Evolutionary conservation across 257 asterid genomes (phyloP), one percentile per base, ranked within the genome.

Genomic region (Linaria vulgaris): DNA sequence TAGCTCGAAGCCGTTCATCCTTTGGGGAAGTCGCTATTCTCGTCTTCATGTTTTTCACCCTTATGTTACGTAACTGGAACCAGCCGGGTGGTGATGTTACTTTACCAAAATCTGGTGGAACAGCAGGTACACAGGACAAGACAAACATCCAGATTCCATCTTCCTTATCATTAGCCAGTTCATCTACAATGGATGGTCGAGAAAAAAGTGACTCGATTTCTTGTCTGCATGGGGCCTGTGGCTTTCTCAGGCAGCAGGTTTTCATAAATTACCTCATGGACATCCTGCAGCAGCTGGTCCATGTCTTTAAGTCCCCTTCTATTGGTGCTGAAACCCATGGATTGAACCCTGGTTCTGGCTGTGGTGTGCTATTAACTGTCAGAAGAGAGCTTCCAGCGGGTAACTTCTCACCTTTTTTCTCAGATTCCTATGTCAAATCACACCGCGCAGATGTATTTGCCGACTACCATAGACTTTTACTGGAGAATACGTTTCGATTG

Each of bases 21-120:
- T 90, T 80, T 79, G 97, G 97, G 59, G 99, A 94, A 76, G 90
- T 85, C 50, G 56, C 85, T 55, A 87, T 94, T 66, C 96, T 94
- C 67, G 63, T 90, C 61, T 87, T 87, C 71, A 94, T 90, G 97
- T 94, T 87, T 84, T 90, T 87, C 74, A 90, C 99, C 43, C 92
- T 90, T 60, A 90, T 94, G 99, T 80, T 94, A 59, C 89, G 99
- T 45, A 94, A 94, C 80, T 94, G 99, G 99, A 87, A 94, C 78
- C 99, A 94, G 63, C 91, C 97, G n/a, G 87, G 96, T 55, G 66
- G 75, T 64, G 97, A 87, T 78, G 86, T 80, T 59, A 69, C 88
- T 68, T 77, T 58, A 41, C 76, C 84, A 66, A 94, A 90, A 83
- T 76, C 85, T 44, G 75, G 82, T 58, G 82, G 82, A 59, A 70